Conservation (phyloP, 2,329 filamentous ascomycete genomes). For the Tolypocladium ovalisporum region DNA sequence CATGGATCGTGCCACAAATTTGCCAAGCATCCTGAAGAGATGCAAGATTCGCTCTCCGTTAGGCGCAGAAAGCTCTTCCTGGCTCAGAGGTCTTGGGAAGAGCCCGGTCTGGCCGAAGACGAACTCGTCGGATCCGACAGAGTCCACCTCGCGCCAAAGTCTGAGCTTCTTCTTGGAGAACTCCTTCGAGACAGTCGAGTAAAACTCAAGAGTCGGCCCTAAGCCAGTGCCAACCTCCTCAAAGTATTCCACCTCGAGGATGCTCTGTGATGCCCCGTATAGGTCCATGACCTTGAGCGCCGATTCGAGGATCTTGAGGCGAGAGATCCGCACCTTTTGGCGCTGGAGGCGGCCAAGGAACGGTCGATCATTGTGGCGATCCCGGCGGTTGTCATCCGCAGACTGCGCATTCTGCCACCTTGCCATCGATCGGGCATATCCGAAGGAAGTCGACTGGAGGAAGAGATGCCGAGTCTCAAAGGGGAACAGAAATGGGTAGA, state of each 20-base stretch:
- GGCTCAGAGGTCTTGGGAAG: slow-evolving; percentile 84
- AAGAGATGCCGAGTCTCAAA: slow-evolving; percentile 97
- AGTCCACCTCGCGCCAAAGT: slow-evolving; percentile 90
- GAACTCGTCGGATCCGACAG: slow-evolving; percentile 61
- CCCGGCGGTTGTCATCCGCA: slow-evolving; percentile 67
- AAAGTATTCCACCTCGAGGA: slow-evolving; percentile 96
- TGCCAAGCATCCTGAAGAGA: slow-evolving; percentile 86
- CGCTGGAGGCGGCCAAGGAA: slow-evolving; percentile 86
- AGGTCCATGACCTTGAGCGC: slow-evolving; percentile 98
- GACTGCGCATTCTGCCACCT: slow-evolving; percentile 91
- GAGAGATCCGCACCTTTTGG: slow-evolving; percentile 95
- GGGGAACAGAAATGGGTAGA: slow-evolving; percentile 94
- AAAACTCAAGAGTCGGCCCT: slow-evolving; percentile 93
- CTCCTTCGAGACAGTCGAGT: slow-evolving; percentile 92
- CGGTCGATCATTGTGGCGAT: slow-evolving; percentile 80
- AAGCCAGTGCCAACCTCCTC: slow-evolving; percentile 96
- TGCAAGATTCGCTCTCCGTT: slow-evolving; percentile 82
- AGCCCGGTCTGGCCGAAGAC: slow-evolving; percentile 76
- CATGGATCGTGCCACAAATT: slow-evolving; percentile 97
- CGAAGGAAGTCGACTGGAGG: slow-evolving; percentile 94
- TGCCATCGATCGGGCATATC: slow-evolving; percentile 93
- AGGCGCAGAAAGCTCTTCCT: slow-evolving; percentile 60
- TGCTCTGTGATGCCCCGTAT: slow-evolving; percentile 92
- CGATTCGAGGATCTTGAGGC: slow-evolving; percentile 89
- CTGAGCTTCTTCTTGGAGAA: slow-evolving; percentile 96